Evolutionary conservation across 345 rosid species (phyloP).

Genomic region (Populus ilicifolia): DNA sequence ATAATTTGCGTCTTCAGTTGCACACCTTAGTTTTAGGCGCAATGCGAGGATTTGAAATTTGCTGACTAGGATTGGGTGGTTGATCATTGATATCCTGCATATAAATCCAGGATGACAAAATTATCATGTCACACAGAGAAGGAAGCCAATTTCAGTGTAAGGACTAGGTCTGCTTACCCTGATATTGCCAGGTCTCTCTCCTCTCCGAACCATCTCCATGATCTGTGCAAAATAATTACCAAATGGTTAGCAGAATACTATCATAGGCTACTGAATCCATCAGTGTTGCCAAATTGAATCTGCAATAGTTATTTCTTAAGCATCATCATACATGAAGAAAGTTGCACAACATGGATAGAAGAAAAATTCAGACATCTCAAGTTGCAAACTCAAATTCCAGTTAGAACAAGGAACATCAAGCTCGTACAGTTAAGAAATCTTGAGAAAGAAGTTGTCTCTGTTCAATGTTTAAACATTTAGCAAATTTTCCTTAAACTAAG

Average conservation of each 20-base stretch:
- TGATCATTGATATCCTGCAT: slow-evolving; percentile 81
- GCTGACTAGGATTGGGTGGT: slow-evolving; percentile 85
- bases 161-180: slow-evolving; percentile 41
- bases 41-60: slow-evolving; percentile 60
- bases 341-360: neutral
- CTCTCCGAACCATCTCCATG: slow-evolving; percentile 90
- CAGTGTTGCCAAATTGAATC: neutral
- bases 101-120: slow-evolving; percentile 17
- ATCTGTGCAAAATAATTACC: slow-evolving; percentile 54
- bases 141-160: slow-evolving; percentile 13
- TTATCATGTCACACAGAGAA: slow-evolving; percentile 16
- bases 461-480: neutral
- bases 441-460: neutral
- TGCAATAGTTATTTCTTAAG: neutral
- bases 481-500: neutral
- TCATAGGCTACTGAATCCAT: slow-evolving; percentile 2
- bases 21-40: slow-evolving; percentile 83
- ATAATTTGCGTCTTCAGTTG: neutral
- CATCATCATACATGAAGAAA: neutral
- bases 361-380: neutral
- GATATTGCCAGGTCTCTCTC: slow-evolving; percentile 89
- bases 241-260: neutral
- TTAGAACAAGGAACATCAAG: neutral
- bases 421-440: neutral
- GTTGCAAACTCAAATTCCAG: neutral